Percentiles rank a stretch among this genome's conserved stretches.
These are phyloP conservation scores for Phaeosphaeria sp. DNA, from an alignment of 2,329 filamentous ascomycete genomes.

Conservation along the genomic window DNA sequence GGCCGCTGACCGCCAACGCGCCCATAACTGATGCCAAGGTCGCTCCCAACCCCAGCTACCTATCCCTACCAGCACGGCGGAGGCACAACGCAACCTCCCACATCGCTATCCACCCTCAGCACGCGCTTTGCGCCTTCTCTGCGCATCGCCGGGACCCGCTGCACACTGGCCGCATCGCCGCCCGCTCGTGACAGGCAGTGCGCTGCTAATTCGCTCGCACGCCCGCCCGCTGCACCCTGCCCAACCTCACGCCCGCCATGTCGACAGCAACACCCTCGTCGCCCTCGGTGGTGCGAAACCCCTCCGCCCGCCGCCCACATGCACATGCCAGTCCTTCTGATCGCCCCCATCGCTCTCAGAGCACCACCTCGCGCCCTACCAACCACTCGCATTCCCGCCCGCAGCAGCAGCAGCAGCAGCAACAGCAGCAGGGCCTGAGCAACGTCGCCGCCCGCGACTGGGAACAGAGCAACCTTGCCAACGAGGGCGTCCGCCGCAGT, in stretches of 20 bases:
- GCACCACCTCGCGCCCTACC: conserved; percentile 40
- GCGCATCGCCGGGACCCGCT: conserved; percentile 8
- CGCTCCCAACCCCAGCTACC: conserved; percentile 1
- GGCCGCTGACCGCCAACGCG: conserved; percentile 12
- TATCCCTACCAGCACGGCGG: neutral
- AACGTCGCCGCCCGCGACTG: conserved; percentile 71
- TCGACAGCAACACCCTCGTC: conserved; percentile 49
- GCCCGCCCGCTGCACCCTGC: conserved; percentile 34
- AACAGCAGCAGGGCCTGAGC: conserved; percentile 58
- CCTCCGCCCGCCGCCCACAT: conserved; percentile 38
- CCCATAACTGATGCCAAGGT: conserved; percentile 12
- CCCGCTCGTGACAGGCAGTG: conserved; percentile 22
- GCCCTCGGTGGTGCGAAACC: conserved; percentile 49
- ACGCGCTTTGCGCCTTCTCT: conserved; percentile 11
- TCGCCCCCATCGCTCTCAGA: conserved; percentile 46
- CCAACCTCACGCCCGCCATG: conserved; percentile 36
- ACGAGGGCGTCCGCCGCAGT: conserved; percentile 63
- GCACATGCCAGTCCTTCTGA: conserved; percentile 31
- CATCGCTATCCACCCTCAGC: conserved; percentile 2
- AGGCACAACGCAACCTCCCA: neutral
- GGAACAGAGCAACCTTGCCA: conserved; percentile 72
- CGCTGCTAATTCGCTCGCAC: conserved; percentile 13
- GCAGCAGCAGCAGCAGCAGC: conserved; percentile 53
- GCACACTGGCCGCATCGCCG: conserved; percentile 21
- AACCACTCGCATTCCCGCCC: conserved; percentile 29